Evolutionary conservation across 73 alveolate species (phyloP), one percentile per base, ranked within the genome.

Genomic region (Tetrahymena borealis): DNA sequence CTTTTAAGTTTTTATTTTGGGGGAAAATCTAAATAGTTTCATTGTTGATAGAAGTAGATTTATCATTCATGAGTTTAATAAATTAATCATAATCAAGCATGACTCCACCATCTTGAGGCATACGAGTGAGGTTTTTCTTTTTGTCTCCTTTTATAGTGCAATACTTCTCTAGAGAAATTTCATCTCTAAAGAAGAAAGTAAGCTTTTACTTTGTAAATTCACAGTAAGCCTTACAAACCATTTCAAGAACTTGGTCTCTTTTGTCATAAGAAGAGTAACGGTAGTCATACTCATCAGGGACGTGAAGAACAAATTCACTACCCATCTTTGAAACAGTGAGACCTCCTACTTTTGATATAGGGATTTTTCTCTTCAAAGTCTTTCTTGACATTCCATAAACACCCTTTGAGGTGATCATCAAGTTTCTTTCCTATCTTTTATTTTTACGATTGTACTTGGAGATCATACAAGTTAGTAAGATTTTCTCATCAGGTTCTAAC

Each of bases 81-180:
- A 92, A 94, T 79, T 94, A n/a, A 7, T 93, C 98, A 38, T 96
- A 96, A 28, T 96, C 97, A 37, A 91, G 91, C 90, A 97, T 35
- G 40, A 96, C 94, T 39, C 91, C 43, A 32, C 96, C 97, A 11
- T 94, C 96, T 20, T 93, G 90, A 37, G 99, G 99, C 43, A 96
- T 90, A 36, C 96, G 96, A 39, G 91, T 94, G 40, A 97, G 93
- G 37, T 97, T 97, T 78, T 95, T 95, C 90, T 96, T 96, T 91
- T 97, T 97, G 60, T 97, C 98, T 31, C 91, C 93, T 78, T 96
- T 97, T n/a, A 98, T 97, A 0, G 98, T 96, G 78, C 98, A 94
- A 78, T 94, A 96, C 40, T 95, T 96, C 91, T 96, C 96, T 90
- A 97, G 92, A 40, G 95, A 92, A 12, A 94, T 90, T 32, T 95